Percentiles rank a stretch among this genome's conserved stretches.
Conservation (phyloP, 805 yeast genomes). For the Ascoidea rubescens region DNA sequence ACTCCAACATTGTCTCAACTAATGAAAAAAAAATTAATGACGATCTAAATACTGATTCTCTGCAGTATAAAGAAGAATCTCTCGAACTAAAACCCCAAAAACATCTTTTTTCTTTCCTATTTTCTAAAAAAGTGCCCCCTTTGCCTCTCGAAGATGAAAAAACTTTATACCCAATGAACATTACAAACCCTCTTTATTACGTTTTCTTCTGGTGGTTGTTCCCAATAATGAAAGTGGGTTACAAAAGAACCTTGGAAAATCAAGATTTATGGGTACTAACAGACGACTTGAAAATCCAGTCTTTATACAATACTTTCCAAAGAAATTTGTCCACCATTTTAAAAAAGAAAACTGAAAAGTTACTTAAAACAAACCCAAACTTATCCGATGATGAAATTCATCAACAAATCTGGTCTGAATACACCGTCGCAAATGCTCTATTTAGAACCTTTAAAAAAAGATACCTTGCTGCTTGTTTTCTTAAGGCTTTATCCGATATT, state of each 20-base stretch:
- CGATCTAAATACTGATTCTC: not conserved
- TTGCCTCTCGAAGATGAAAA: constrained; percentile 21
- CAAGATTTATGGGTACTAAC: constrained; percentile 29
- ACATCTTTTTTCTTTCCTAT: constrained; percentile 7
- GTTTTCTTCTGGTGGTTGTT: constrained; percentile 27
- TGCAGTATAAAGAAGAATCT: no score
- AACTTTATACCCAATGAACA: not conserved
- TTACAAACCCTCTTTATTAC: no score
- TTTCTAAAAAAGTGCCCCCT: constrained; percentile 23
- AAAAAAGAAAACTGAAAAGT: not conserved
- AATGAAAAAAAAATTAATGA: not conserved
- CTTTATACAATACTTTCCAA: constrained; percentile 23
- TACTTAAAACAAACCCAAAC: no score
- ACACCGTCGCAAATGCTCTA: constrained; percentile 27
- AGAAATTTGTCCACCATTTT: no score
- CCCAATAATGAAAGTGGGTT: constrained; percentile 37
- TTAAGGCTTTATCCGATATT: constrained; percentile 30
- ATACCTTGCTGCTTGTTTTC: constrained; percentile 28
- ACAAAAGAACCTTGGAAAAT: constrained; percentile 36
- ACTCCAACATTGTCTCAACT: not conserved
- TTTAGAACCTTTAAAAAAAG: constrained; percentile 34
- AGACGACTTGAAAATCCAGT: constrained; percentile 23
- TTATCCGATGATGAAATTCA: constrained; percentile 24
- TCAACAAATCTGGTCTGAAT: constrained; percentile 20
- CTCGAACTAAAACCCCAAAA: not conserved